phyloP scores from a whole-genome alignment of 1,284 basidiomycete genomes.

The Moniliella sp. region DNA sequence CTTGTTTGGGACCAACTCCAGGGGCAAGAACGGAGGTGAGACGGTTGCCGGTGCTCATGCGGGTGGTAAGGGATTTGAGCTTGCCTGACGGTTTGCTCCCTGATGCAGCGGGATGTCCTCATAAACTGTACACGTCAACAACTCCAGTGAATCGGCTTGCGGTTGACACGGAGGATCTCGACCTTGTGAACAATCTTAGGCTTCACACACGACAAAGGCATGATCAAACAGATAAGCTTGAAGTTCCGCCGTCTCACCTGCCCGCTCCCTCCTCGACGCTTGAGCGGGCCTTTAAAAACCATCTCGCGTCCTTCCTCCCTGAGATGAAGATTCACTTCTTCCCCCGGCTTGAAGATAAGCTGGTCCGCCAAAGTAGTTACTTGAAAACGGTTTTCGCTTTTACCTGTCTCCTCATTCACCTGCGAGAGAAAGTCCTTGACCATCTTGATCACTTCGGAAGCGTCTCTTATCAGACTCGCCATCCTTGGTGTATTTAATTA shows the following conservation, averaged over 20 bases:
- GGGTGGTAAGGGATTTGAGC: conserved; percentile 37
- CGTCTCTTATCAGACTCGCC: conserved; percentile 64
- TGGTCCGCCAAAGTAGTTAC: conserved; percentile 69
- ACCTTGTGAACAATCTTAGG: conserved; percentile 61
- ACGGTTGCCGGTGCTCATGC: conserved; percentile 34
- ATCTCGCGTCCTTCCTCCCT: conserved; percentile 70
- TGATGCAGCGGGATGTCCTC: too few relatives aligned
- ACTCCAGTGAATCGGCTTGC: too few relatives aligned
- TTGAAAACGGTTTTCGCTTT: conserved; percentile 78
- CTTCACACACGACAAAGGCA: conserved; percentile 81
- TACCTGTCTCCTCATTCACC: conserved; percentile 76
- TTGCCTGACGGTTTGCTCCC: conserved; percentile 23
- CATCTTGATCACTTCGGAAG: conserved; percentile 58
- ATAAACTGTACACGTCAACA: too few relatives aligned
- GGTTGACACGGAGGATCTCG: too few relatives aligned
- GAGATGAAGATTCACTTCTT: conserved; percentile 65
- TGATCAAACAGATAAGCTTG: conserved; percentile 92
- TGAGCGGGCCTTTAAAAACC: conserved; percentile 73
- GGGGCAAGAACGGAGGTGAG: conserved; percentile 29
- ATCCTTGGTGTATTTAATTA: conserved; percentile 74
- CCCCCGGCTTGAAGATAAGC: conserved; percentile 59
- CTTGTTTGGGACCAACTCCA: conserved; percentile 39
- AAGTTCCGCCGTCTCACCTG: conserved; percentile 58
- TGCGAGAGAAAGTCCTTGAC: conserved; percentile 62
- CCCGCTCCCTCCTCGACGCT: conserved; percentile 57